Evolutionary conservation across 2,329 filamentous ascomycete species (phyloP), one percentile per base, ranked within the genome.

Genomic region (Alternaria hordeiaustralica): DNA sequence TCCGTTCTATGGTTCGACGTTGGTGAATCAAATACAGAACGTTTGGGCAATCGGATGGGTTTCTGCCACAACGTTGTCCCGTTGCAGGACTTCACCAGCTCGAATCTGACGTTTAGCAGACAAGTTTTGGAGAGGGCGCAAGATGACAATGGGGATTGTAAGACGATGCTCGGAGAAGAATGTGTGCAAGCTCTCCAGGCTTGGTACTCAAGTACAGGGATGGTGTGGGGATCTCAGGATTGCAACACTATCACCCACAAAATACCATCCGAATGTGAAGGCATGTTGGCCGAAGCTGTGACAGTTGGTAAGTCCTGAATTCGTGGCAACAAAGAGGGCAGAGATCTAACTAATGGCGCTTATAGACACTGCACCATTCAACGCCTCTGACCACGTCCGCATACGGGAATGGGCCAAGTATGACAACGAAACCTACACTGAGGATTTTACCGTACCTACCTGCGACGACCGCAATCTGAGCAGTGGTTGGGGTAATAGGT

Each of bases 81-180:
- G 20, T 23, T 53, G 6, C 49, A 53, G 49, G 15, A 53, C 49
- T 20, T 4, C 6, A 36, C 49, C 28, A 53, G n/a, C 21, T 20
- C 18, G 23, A 30, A 36, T n/a, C 21, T 53, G 20, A 25, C 49
- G 5, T 53, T 15, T 21, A 53, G 49, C 15, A 44, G 53, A 45
- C 36, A 30, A 13, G 53, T 44, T n/a, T 45, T 45, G 36, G 53
- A 55, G 23, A 55, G 53, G 10, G 53, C 53, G 12, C n/a, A 20
- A 45, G 53, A 55, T 13, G 53, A 55, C 20, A 41, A 55, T 26
- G 41, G 53, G 53, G 41, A 55, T 55, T 55, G 41, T 12, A 55
- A 11, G 36, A 55, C 11, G 4, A 55, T 55, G 53, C 23, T 55
- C 3, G 36, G 53, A 45, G 23, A 6, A 43, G 53, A 44, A 12